phyloP scores from a whole-genome alignment of 2,329 filamentous ascomycete genomes.

The Fusarium sp. region DNA sequence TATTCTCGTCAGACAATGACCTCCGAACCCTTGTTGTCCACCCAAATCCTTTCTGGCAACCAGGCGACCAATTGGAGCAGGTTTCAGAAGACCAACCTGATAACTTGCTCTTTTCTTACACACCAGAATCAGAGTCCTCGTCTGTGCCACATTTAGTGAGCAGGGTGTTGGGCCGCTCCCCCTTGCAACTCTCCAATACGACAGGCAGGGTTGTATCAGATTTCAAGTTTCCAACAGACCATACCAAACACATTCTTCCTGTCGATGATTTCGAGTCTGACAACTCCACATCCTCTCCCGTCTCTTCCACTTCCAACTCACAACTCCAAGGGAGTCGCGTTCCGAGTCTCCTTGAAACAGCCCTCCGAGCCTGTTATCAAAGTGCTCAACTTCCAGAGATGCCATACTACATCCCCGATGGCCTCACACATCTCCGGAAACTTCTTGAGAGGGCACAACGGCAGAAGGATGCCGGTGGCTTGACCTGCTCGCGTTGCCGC shows the following conservation, averaged over 20 bases:
- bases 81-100: conserved; percentile 3
- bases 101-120: conserved; percentile 20
- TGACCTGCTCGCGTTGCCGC: conserved; percentile 63
- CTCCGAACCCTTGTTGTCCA: conserved; percentile 66
- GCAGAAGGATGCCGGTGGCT: conserved; percentile 60
- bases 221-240: conserved; percentile 43
- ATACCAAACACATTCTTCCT: conserved; percentile 32
- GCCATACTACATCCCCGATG: conserved; percentile 54
- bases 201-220: conserved; percentile 43
- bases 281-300: neutral
- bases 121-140: neutral
- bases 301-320: conserved; percentile 11
- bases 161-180: conserved; percentile 44
- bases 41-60: conserved; percentile 71
- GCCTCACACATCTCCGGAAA: conserved; percentile 52
- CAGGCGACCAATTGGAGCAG: conserved; percentile 37
- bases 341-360: conserved; percentile 62
- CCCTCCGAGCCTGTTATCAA: conserved; percentile 58
- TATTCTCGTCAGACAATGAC: conserved; percentile 58
- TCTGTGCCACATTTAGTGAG: conserved; percentile 37
- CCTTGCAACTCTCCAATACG: conserved; percentile 46
- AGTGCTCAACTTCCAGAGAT: conserved; percentile 57
- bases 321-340: conserved; percentile 49
- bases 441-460: conserved; percentile 53
- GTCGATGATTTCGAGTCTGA: conserved; percentile 33